phyloP scores from a whole-genome alignment of 1,139 yeast species.

The Arxiozyma telluris region DNA sequence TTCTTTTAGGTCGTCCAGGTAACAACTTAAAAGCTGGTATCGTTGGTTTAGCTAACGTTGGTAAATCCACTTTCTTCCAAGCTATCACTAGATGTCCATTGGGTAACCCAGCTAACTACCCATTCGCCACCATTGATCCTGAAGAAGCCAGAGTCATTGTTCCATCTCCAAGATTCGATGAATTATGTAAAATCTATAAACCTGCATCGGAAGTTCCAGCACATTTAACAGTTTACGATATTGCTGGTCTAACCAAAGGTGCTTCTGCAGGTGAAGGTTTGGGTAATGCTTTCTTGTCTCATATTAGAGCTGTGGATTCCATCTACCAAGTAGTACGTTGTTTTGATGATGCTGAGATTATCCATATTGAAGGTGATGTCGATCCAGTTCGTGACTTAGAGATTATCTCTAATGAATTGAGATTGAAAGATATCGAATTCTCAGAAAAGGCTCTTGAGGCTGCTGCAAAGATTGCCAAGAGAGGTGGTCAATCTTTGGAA shows the following conservation, averaged over 20 bases:
- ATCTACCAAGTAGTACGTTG: slow-evolving; percentile 96
- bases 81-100: slow-evolving; percentile 83
- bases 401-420: slow-evolving; percentile 82
- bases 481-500: slow-evolving; percentile 95
- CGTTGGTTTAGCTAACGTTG: slow-evolving; percentile 94
- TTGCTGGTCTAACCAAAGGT: slow-evolving; percentile 97
- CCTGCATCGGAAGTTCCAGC: slow-evolving; percentile 90
- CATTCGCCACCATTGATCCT: slow-evolving; percentile 97
- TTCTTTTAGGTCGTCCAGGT: slow-evolving; percentile 96
- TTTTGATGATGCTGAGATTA: slow-evolving; percentile 96
- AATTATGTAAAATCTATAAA: slow-evolving; percentile 60
- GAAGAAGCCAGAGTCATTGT: slow-evolving; percentile 97
- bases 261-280: slow-evolving; percentile 97
- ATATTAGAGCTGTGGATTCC: slow-evolving; percentile 97
- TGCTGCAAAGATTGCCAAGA: slow-evolving; percentile 74
- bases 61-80: slow-evolving; percentile 87
- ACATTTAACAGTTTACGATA: slow-evolving; percentile 85
- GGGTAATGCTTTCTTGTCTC: slow-evolving; percentile 95
- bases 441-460: slow-evolving; percentile 84
- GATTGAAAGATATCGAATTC: slow-evolving; percentile 94
- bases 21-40: slow-evolving; percentile 93
- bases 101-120: slow-evolving; percentile 98
- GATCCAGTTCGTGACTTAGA: slow-evolving; percentile 93
- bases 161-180: slow-evolving; percentile 85
- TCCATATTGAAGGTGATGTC: slow-evolving; percentile 96